Evolutionary conservation across 2,329 filamentous ascomycete species (phyloP).

Genomic region (Nemania sp.): DNA sequence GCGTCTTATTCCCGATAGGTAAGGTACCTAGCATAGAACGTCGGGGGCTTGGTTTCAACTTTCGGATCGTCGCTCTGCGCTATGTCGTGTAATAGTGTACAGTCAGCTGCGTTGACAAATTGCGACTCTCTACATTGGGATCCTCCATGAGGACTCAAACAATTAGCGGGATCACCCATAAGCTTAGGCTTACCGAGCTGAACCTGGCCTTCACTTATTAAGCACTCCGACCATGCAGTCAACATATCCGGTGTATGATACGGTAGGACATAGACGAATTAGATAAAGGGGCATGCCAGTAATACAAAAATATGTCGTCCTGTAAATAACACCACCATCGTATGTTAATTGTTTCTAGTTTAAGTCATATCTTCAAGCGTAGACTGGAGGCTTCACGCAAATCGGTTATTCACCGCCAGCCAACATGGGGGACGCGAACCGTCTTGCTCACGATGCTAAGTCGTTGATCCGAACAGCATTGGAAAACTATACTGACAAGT

Average conservation of each 20-base stretch:
- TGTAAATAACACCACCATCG: conserved; percentile 27
- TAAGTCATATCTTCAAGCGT: conserved; percentile 5
- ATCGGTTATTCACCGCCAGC: conserved; percentile 1
- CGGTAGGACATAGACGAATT: conserved; percentile 1
- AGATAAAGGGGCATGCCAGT: conserved; percentile 9
- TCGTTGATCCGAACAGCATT: conserved; percentile 28
- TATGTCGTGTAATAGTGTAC: conserved; percentile 10
- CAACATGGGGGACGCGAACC: conserved; percentile 23
- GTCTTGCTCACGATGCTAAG: conserved; percentile 27
- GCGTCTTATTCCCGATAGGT: too few species aligned
- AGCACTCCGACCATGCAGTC: conserved; percentile 21
- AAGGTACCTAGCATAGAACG: not conserved
- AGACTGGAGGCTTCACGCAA: conserved; percentile 7
- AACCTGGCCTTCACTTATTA: conserved; percentile 18
- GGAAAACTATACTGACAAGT: conserved; percentile 27
- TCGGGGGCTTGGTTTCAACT: conserved; percentile 16
- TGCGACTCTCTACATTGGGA: conserved; percentile 12
- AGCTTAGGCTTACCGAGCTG: conserved; percentile 20
- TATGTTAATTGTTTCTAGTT: conserved; percentile 21
- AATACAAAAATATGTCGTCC: not conserved
- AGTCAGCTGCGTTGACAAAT: conserved; percentile 27
- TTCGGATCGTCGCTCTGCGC: conserved; percentile 13
- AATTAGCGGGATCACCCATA: conserved; percentile 14
- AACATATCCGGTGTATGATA: conserved; percentile 8
- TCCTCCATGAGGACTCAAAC: conserved; percentile 22